phyloP scores from a whole-genome alignment of 352 stramenopile species.

The Phytophthora idaei region DNA sequence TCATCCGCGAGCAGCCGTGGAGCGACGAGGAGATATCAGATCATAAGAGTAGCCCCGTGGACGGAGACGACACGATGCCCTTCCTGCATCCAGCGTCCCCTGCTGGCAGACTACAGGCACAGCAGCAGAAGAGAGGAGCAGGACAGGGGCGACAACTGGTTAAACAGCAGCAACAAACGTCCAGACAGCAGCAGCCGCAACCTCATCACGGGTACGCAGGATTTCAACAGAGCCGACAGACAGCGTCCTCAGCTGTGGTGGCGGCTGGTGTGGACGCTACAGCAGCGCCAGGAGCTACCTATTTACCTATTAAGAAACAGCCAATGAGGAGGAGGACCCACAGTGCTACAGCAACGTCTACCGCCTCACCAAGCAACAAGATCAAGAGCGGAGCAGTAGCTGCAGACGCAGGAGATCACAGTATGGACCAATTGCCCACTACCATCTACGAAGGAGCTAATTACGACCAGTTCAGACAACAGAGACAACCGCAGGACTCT shows the following conservation, averaged over 20 bases:
- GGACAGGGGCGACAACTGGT: slow-evolving; percentile 46
- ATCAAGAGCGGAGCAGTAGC: slow-evolving; percentile 34
- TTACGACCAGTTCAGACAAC: slow-evolving; percentile 37
- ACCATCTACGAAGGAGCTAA: slow-evolving; percentile 58
- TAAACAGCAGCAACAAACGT: slow-evolving; percentile 47
- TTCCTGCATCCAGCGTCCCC: slow-evolving; percentile 73
- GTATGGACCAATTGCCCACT: slow-evolving; percentile 46
- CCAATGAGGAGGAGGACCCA: slow-evolving; percentile 79
- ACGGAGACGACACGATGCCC: slow-evolving; percentile 65
- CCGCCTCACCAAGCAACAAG: slow-evolving; percentile 24
- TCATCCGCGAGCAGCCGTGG: slow-evolving; percentile 79
- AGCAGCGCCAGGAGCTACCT: slow-evolving; percentile 31
- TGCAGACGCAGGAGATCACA: slow-evolving; percentile 14
- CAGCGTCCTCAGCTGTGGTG: slow-evolving; percentile 20
- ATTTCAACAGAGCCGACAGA: slow-evolving; percentile 47
- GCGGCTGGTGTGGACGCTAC: slow-evolving; percentile 16
- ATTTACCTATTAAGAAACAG: slow-evolving; percentile 71
- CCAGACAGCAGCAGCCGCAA: slow-evolving; percentile 49
- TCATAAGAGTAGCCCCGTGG: slow-evolving; percentile 69
- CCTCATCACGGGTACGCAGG: slow-evolving; percentile 49
- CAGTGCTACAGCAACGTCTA: slow-evolving; percentile 50
- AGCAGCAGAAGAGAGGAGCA: slow-evolving; percentile 39
- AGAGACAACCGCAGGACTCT: slow-evolving; percentile 45
- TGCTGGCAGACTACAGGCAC: slow-evolving; percentile 45
- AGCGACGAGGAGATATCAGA: slow-evolving; percentile 58